phyloP scores from a whole-genome alignment of 2,329 filamentous ascomycete species.

The Endoconidiophora laricicola region DNA sequence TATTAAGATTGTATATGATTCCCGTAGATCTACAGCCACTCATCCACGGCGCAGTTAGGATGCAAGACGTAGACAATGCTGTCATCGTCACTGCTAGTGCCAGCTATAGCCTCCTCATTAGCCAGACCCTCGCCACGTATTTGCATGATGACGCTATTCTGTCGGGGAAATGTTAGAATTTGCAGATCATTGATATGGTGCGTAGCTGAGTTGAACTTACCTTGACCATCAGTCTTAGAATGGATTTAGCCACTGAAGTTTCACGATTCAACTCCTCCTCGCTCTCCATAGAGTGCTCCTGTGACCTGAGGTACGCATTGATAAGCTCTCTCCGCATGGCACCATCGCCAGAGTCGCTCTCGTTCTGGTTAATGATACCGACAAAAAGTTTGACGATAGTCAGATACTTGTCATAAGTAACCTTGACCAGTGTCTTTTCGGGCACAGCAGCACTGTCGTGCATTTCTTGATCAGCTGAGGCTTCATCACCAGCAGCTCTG shows the following conservation, averaged over 20 bases:
- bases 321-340: slow-evolving; percentile 69
- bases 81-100: background rate
- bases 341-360: slow-evolving; percentile 59
- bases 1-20: background rate
- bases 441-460: slow-evolving; percentile 23
- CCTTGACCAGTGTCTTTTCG: slow-evolving; percentile 56
- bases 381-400: slow-evolving; percentile 77
- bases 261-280: slow-evolving; percentile 72
- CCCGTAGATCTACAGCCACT: slow-evolving; percentile 21
- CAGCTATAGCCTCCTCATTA: slow-evolving; percentile 28
- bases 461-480: slow-evolving; percentile 17
- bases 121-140: slow-evolving; percentile 46
- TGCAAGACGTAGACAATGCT: slow-evolving; percentile 70
- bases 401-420: slow-evolving; percentile 92
- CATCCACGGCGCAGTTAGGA: slow-evolving; percentile 79
- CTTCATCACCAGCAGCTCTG: slow-evolving; percentile 31
- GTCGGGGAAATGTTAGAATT: slow-evolving; percentile 30
- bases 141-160: slow-evolving; percentile 80
- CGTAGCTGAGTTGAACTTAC: slow-evolving; percentile 32
- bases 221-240: slow-evolving; percentile 92
- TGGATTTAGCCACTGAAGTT: slow-evolving; percentile 58
- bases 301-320: slow-evolving; percentile 83
- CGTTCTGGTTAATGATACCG: slow-evolving; percentile 67
- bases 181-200: background rate
- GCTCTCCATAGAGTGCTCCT: slow-evolving; percentile 63